Evolutionary conservation across 352 stramenopile genomes (phyloP).

Genomic region (Phytophthora citrophthora): DNA sequence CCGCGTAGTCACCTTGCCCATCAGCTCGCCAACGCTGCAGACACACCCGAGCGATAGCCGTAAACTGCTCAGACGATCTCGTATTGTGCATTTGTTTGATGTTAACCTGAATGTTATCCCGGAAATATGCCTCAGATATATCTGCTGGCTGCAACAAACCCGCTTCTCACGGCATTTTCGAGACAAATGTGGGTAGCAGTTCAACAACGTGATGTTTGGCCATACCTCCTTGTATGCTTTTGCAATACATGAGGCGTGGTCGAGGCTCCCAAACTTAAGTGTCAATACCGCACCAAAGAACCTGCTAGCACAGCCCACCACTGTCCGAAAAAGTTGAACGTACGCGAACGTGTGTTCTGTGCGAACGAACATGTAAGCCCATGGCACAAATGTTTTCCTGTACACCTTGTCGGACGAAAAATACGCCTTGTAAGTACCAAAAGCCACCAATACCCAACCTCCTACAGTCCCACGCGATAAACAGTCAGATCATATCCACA

Average conservation of each 20-base stretch:
- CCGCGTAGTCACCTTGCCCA: constrained; percentile 4
- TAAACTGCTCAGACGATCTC: background rate
- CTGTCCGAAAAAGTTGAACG: constrained; percentile 6
- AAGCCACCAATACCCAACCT: background rate
- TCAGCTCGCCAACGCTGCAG: background rate
- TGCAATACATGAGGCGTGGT: constrained; percentile 17
- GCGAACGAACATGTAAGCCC: background rate
- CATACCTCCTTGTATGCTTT: constrained; percentile 16
- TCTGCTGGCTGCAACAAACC: too few species aligned
- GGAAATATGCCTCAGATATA: too few species aligned
- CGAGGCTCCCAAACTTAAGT: constrained; percentile 14
- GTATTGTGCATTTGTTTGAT: constrained; percentile 4
- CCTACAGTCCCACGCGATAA: too few species aligned
- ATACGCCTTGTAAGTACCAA: background rate
- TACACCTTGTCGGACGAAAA: background rate
- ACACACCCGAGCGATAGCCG: background rate
- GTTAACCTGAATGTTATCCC: background rate
- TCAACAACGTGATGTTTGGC: constrained; percentile 13
- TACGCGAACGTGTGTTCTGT: constrained; percentile 19
- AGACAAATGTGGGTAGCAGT: constrained; percentile 19
- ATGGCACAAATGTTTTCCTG: background rate
- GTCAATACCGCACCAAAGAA: too few species aligned
- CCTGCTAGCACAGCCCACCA: too few species aligned
- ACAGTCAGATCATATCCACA: too few species aligned
- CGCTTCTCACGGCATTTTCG: constrained; percentile 15